A percentile compares a stretch with the other conserved stretches of the same genome.
These are phyloP conservation scores for Coffea humblotiana DNA, from an alignment of 305 asterid genomes.

Conservation along the genomic window DNA sequence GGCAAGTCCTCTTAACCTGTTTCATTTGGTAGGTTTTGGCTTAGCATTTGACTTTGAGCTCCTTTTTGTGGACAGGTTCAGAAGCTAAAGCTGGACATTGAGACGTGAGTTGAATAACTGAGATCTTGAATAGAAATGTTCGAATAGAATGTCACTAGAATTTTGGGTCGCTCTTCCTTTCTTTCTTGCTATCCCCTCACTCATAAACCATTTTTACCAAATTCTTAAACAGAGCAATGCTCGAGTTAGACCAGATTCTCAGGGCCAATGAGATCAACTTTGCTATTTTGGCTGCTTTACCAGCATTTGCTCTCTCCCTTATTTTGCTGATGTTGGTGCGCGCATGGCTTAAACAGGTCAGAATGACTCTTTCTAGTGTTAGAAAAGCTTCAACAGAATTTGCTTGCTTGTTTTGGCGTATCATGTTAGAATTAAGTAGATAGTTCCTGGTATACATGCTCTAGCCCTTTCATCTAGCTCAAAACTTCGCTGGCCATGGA, in stretches of 20 bases:
- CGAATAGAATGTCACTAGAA: constrained; percentile 18
- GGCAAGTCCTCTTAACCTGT: constrained; percentile 40
- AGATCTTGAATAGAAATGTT: constrained; percentile 18
- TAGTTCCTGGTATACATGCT: background rate
- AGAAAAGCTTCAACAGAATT: background rate
- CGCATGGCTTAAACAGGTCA: constrained; percentile 87
- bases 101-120: constrained; percentile 68
- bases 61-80: constrained; percentile 67
- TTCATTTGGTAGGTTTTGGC: constrained; percentile 20
- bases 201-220: constrained; percentile 13
- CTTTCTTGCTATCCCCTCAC: constrained; percentile 9
- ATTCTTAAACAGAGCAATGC: constrained; percentile 81
- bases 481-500: background rate
- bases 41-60: constrained; percentile 32
- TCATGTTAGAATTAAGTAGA: background rate
- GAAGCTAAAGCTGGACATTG: constrained; percentile 93
- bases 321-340: constrained; percentile 75
- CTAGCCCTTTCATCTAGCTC: background rate
- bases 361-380: constrained; percentile 8
- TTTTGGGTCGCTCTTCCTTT: constrained; percentile 3
- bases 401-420: background rate
- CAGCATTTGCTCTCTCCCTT: constrained; percentile 88
- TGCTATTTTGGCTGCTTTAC: constrained; percentile 97
- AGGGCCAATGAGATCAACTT: constrained; percentile 98
- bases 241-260: constrained; percentile 96